phyloP scores from a whole-genome alignment of 2,329 filamentous ascomycete genomes.

The Pseudocercospora macadamiae region DNA sequence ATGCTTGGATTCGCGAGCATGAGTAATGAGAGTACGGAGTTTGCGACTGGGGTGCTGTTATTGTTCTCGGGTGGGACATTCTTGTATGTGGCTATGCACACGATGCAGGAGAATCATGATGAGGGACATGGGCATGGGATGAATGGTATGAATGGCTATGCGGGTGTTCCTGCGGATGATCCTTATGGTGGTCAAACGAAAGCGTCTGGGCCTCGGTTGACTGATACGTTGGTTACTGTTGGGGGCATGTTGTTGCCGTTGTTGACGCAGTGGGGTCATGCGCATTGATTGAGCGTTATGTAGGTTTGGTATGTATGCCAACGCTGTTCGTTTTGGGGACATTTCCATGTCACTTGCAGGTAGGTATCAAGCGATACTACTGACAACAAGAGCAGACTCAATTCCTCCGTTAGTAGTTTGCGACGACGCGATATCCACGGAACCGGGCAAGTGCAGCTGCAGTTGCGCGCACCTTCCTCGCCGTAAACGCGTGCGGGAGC shows the following conservation, averaged over 20 bases:
- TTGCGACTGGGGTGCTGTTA: constrained; percentile 89
- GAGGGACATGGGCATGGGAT: constrained; percentile 55
- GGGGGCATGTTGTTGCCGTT: constrained; percentile 78
- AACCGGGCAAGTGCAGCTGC: too few relatives aligned
- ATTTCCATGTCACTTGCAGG: neutral
- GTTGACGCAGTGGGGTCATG: constrained; percentile 76
- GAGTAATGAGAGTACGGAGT: constrained; percentile 67
- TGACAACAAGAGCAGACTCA: too few relatives aligned
- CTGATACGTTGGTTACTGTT: constrained; percentile 69
- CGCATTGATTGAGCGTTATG: constrained; percentile 53
- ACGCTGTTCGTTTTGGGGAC: too few relatives aligned
- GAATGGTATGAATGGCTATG: constrained; percentile 38
- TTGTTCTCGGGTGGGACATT: constrained; percentile 97
- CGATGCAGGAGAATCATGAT: constrained; percentile 77
- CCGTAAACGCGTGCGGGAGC: too few relatives aligned
- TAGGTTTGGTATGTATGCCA: neutral
- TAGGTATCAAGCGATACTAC: too few relatives aligned
- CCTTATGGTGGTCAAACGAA: constrained; percentile 22
- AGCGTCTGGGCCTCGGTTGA: constrained; percentile 3
- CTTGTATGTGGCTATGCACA: constrained; percentile 98
- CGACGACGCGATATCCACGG: too few relatives aligned
- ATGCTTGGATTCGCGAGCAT: constrained; percentile 66
- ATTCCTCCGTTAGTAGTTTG: too few relatives aligned
- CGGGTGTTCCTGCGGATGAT: constrained; percentile 29
- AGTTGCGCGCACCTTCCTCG: too few relatives aligned